Percentiles rank a stretch among this genome's conserved stretches.
These are phyloP conservation scores for Malassezia furfur DNA, from an alignment of 1,284 basidiomycete species.

Conservation along the genomic window DNA sequence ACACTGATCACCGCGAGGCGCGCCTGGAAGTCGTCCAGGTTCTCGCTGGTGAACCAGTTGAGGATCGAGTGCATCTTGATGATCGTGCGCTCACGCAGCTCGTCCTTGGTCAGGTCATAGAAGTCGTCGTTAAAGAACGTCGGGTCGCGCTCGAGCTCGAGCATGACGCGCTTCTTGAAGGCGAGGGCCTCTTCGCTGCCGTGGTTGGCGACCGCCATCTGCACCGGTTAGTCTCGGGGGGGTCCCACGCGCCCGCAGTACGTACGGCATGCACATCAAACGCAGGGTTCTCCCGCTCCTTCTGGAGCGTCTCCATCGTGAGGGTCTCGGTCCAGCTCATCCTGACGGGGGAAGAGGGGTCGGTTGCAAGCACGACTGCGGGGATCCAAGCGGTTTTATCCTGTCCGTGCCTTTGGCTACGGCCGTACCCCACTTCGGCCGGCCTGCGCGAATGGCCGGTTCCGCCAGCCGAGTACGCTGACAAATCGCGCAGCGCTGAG, in stretches of 20 bases:
- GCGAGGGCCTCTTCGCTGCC: constrained; percentile 44
- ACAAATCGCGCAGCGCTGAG: too few relatives aligned
- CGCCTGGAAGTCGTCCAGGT: constrained; percentile 50
- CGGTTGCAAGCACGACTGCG: constrained; percentile 4
- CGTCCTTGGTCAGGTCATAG: constrained; percentile 55
- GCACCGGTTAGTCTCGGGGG: background rate
- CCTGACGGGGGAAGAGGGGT: constrained; percentile 12
- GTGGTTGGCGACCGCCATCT: constrained; percentile 49
- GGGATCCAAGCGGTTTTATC: constrained; percentile 5
- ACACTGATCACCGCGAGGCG: constrained; percentile 53
- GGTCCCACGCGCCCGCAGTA: too few relatives aligned
- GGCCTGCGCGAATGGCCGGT: background rate
- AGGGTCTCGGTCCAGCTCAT: constrained; percentile 26
- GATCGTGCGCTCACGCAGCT: constrained; percentile 50
- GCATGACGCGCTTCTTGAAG: constrained; percentile 50
- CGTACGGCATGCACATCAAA: constrained; percentile 51
- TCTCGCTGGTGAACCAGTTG: constrained; percentile 41
- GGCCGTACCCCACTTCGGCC: background rate
- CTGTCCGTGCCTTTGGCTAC: background rate
- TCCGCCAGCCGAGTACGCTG: background rate
- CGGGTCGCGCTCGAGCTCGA: constrained; percentile 53
- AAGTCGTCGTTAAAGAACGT: constrained; percentile 55
- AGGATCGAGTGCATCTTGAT: constrained; percentile 31
- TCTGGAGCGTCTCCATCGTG: constrained; percentile 48
- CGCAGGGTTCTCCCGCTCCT: constrained; percentile 52